Evolutionary conservation across 2,329 filamentous ascomycete species (phyloP), one percentile per base, ranked within the genome.

Genomic region (Penicillium crustosum): DNA sequence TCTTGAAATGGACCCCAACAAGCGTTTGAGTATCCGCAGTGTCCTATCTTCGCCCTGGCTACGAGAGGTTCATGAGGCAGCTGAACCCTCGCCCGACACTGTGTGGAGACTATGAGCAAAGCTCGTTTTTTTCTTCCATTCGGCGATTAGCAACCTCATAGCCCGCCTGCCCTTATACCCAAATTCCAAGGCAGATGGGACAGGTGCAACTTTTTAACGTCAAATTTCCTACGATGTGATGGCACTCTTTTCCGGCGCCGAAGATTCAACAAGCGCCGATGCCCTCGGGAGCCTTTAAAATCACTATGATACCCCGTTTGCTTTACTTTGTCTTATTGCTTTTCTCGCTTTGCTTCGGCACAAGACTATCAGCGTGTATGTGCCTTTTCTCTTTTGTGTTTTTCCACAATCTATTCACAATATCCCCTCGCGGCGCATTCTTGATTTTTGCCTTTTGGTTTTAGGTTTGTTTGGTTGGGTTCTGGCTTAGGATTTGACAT

Each of bases 41-140:
- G 78, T 85, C 21, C 68, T 89, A 38, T 76, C 77, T 23, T 82
- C 81, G 62, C 66, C 74, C 15, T 88, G 85, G 84, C 77, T 89
- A 31, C 71, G 75, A 27, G 77, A 75, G 13, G 72, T 75, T 47
- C 63, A 68, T 35, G 69, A 77, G 41, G 63, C 58, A 48, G 41
- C 62, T 9, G 69, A 73, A 49, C 61, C 60, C 55, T 64, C 70
- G 17, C 61, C 69, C 23, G 69, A 73, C 25, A 64, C 70, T 25
- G 60, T 65, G 38, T 78, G 75, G 75, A 73, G 70, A 55, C 68
- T 78, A 43, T 78, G 66, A 70, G 43, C 23, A 27, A n/a, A 50
- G 29, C 38, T 31, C 31, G 4, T 48, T 49, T 53, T 53, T 59
- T 35, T 56, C 44, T 23, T 25, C 17, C 12, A 47, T 25, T 25